Percentiles rank a stretch among this genome's conserved stretches.
These are phyloP conservation scores for Macrolepiota albuminosa DNA, from an alignment of 768 basidiomycete species.

Conservation along the genomic window DNA sequence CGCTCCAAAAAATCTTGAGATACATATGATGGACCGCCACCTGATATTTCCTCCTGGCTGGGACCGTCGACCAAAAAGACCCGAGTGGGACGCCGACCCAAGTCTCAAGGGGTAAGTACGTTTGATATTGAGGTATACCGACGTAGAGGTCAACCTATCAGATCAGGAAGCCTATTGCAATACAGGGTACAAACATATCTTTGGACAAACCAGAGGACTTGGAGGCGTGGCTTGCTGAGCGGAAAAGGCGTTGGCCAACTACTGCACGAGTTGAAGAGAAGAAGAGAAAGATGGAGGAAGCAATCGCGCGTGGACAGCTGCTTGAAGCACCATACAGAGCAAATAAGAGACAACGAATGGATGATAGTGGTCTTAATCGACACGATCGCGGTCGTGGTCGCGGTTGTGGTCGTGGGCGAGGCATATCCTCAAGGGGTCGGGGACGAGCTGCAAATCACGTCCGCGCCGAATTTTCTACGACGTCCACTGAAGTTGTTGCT, in stretches of 20 bases:
- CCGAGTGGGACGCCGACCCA: constrained; percentile 80
- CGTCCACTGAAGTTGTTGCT: background rate
- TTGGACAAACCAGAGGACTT: constrained; percentile 82
- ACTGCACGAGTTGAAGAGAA: constrained; percentile 69
- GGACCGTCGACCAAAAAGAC: constrained; percentile 47
- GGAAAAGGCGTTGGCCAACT: constrained; percentile 84
- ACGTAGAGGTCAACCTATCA: background rate
- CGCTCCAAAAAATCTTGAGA: constrained; percentile 65
- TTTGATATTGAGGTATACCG: constrained; percentile 2
- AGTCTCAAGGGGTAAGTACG: constrained; percentile 65
- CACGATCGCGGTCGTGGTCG: constrained; percentile 20
- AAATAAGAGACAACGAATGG: constrained; percentile 37
- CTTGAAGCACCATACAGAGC: constrained; percentile 30
- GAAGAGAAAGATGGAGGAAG: constrained; percentile 73
- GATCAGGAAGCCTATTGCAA: constrained; percentile 61
- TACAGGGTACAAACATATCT: constrained; percentile 73
- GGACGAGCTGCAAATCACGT: constrained; percentile 18
- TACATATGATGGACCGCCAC: constrained; percentile 89
- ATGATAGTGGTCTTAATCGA: constrained; percentile 15
- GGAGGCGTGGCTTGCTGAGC: constrained; percentile 82
- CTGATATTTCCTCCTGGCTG: constrained; percentile 76
- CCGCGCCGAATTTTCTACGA: background rate
- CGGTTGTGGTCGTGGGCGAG: constrained; percentile 22
- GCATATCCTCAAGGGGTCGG: background rate
- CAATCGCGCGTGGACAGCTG: constrained; percentile 75